Evolutionary conservation across 352 stramenopile species (phyloP), one percentile per base, ranked within the genome.

Genomic region (Pythium inflatum): DNA sequence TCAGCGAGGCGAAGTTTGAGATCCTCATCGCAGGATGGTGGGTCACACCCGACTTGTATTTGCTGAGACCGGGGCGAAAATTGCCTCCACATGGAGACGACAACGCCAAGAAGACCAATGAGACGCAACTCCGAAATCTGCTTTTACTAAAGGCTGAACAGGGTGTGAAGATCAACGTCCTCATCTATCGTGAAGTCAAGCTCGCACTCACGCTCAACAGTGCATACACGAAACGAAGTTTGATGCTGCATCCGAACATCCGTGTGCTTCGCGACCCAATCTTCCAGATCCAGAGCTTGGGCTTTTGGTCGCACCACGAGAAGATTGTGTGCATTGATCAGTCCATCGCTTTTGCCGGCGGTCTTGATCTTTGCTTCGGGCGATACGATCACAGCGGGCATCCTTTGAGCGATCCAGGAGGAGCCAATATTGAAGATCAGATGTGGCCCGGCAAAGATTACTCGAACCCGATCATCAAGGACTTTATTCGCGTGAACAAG

Each of bases 241-340:
- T 96, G 58, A 87, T 90, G 76, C 64, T 90, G 9, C 86, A 94
- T 11, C 82, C 81, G 1, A 97, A 97, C 74, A 95, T 98, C 56
- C 87, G 87, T 14, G 91, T 97, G 25, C 73, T 98, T 30, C 87
- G 93, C 1, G 92, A 98, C 66, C 92, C 92, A 5, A 92, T 94
- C 63, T 97, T 97, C 66, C 89, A 95, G 74, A 93, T 96, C 41
- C 87, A 96, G 76, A 92, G 82, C 73, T 72, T 96, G 14, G 89
- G 89, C 3, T 97, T 97, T 48, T 98, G 91, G 92, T 97, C 87
- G 33, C 93, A 98, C 73, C 93, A 98, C 76, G 93, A 98, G 66
- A 98, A 98, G 69, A 90, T 98, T 41, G 90, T 97, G 28, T 92
- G 93, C 51, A 81, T 98, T 28, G 93, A 98, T 54, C 89, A 96